phyloP scores from a whole-genome alignment of 768 basidiomycete species.

The Crassisporium funariophilum region DNA sequence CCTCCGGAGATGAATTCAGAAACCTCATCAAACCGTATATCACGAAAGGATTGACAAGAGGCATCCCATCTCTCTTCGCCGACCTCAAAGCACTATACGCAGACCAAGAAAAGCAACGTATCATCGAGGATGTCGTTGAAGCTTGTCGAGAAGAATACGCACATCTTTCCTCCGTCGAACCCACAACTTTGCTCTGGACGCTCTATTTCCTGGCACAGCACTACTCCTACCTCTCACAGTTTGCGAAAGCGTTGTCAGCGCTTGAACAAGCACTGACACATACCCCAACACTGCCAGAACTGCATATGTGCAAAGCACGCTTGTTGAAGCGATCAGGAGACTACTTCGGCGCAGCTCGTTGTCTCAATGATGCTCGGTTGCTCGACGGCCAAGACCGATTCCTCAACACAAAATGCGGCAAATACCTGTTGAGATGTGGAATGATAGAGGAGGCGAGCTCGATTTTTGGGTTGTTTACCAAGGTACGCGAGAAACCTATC shows the following conservation, averaged over 20 bases:
- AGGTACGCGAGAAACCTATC: slow-evolving; percentile 47
- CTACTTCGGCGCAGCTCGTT: slow-evolving; percentile 66
- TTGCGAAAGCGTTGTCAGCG: slow-evolving; percentile 56
- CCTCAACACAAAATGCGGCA: slow-evolving; percentile 91
- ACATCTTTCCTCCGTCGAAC: slow-evolving; percentile 44
- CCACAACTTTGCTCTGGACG: slow-evolving; percentile 90
- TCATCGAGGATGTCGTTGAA: slow-evolving; percentile 72
- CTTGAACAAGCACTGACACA: slow-evolving; percentile 72
- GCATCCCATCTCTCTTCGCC: slow-evolving; percentile 90
- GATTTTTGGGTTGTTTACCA: slow-evolving; percentile 87
- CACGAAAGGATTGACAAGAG: slow-evolving; percentile 68
- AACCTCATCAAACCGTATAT: slow-evolving; percentile 69
- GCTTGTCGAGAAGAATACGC: slow-evolving; percentile 40
- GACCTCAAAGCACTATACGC: slow-evolving; percentile 87
- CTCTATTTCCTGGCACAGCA: slow-evolving; percentile 95
- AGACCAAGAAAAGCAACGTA: slow-evolving; percentile 61
- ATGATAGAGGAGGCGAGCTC: slow-evolving; percentile 73
- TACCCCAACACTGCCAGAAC: slow-evolving; percentile 92
- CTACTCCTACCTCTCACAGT: slow-evolving; percentile 63
- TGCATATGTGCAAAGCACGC: slow-evolving; percentile 80
- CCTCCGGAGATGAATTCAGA: slow-evolving; percentile 69
- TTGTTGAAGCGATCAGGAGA: slow-evolving; percentile 89
- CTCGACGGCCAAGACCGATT: slow-evolving; percentile 95
- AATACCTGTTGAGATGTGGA: slow-evolving; percentile 86
- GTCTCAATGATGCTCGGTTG: slow-evolving; percentile 78